A percentile compares a stretch with the other conserved stretches of the same genome.
phyloP scores from a whole-genome alignment of 345 rosid species.

The Eucalyptus viminalis region DNA sequence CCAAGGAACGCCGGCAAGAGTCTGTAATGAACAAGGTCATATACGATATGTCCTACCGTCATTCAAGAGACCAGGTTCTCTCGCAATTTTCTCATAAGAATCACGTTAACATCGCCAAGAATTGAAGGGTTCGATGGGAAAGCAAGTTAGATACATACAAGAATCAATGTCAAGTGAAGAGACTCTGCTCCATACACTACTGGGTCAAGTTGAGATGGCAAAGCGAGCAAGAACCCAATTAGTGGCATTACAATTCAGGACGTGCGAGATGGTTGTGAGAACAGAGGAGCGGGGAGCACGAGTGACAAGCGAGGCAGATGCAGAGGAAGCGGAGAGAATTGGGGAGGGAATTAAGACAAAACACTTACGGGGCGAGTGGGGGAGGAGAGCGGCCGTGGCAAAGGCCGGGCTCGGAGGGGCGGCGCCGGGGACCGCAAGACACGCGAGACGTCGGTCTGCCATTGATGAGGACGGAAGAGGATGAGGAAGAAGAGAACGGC shows the following conservation, averaged over 20 bases:
- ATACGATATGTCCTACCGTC: not conserved
- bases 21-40: not conserved
- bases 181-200: not conserved
- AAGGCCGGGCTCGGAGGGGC: not conserved
- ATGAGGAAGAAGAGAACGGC: not conserved
- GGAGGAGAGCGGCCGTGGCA: not conserved
- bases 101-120: not conserved
- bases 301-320: not conserved
- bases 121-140: not conserved
- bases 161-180: not conserved
- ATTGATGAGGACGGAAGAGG: not conserved
- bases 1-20: not conserved
- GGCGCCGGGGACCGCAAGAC: not conserved
- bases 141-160: not conserved
- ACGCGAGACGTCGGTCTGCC: not conserved
- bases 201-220: not conserved
- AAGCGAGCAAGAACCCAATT: not conserved
- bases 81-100: not conserved
- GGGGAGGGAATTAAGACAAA: not conserved
- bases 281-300: not conserved
- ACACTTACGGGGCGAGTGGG: not conserved
- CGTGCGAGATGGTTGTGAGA: not conserved
- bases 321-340: not conserved
- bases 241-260: not conserved
- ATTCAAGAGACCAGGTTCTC: not conserved